These are phyloP conservation scores for Trametes sp. DNA, from an alignment of 1,284 basidiomycete species.

Conservation along the genomic window DNA sequence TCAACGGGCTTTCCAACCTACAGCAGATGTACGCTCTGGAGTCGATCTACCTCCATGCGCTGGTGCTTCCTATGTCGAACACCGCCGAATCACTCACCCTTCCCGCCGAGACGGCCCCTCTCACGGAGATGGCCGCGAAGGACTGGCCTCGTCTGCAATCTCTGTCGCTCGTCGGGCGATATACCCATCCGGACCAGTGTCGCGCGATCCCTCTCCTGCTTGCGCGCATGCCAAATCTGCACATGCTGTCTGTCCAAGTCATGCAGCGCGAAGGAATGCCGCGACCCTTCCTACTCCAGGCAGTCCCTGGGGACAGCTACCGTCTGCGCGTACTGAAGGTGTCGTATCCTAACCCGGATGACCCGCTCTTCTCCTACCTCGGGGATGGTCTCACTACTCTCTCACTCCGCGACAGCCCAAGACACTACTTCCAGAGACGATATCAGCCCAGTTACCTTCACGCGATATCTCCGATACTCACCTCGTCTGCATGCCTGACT, in stretches of 20 bases:
- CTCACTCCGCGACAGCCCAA: background rate
- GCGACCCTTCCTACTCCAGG: background rate
- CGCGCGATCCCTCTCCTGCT: background rate
- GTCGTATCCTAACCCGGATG: slow-evolving; percentile 11
- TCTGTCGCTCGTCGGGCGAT: background rate
- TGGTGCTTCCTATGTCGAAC: background rate
- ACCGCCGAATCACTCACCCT: slow-evolving; percentile 3
- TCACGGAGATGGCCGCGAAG: background rate
- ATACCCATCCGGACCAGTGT: background rate
- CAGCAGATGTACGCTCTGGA: background rate
- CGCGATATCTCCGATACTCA: background rate
- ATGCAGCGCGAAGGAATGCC: background rate
- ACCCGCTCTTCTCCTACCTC: slow-evolving; percentile 1
- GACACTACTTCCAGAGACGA: background rate
- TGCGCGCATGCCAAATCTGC: slow-evolving; percentile 2
- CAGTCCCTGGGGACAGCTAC: background rate
- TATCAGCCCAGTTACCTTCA: no score
- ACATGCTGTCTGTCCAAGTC: background rate
- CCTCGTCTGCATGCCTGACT: background rate
- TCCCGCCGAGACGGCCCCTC: slow-evolving; percentile 8
- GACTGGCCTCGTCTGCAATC: slow-evolving; percentile 3
- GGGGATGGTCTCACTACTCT: background rate
- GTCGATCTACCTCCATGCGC: background rate
- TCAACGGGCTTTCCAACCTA: background rate
- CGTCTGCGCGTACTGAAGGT: slow-evolving; percentile 2